These are phyloP conservation scores for Coniochaeta sp. DNA, from an alignment of 2,329 filamentous ascomycete species.

Conservation along the genomic window DNA sequence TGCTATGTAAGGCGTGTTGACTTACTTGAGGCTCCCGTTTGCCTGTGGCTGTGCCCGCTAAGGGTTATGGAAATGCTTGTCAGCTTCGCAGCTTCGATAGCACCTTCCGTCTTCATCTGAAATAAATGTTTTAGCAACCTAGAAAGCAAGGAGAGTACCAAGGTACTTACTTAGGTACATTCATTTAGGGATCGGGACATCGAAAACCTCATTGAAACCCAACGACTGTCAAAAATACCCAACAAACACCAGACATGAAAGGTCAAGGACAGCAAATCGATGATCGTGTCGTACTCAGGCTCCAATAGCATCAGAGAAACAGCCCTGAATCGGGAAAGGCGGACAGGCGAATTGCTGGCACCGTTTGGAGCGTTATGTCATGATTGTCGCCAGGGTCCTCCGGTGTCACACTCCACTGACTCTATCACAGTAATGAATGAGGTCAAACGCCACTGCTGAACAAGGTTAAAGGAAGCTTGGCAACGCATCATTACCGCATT, in stretches of 20 bases:
- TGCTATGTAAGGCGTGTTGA: neutral
- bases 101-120: neutral
- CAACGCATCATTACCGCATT: neutral
- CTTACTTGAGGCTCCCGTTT: neutral
- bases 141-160: too few relatives aligned
- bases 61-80: neutral
- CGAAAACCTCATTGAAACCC: neutral
- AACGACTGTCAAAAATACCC: too few relatives aligned
- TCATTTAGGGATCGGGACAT: neutral
- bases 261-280: neutral
- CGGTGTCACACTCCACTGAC: too few relatives aligned
- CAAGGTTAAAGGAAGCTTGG: neutral
- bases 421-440: too few relatives aligned
- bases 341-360: neutral
- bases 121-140: neutral
- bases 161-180: neutral
- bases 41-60: neutral
- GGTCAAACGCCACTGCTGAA: neutral
- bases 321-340: neutral
- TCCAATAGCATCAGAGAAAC: neutral
- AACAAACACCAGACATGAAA: neutral
- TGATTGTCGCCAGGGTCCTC: neutral
- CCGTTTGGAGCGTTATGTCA: neutral
- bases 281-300: neutral
- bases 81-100: neutral